A percentile compares a stretch with the other conserved stretches of the same genome.
phyloP scores from a whole-genome alignment of 805 yeast genomes.

The Metschnikowia drakensbergensis region DNA sequence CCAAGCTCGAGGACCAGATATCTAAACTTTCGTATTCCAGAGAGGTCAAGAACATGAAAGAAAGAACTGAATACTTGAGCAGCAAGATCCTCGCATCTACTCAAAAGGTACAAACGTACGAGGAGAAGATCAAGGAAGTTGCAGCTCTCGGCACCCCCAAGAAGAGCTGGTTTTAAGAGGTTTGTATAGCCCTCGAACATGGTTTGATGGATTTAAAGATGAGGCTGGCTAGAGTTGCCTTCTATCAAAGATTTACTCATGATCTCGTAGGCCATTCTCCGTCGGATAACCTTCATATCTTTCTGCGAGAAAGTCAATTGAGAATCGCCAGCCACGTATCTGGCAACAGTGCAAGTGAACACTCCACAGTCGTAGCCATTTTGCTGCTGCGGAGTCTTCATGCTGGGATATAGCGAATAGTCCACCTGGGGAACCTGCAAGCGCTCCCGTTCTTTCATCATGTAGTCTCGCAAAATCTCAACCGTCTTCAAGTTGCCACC shows the following conservation, averaged over 20 bases:
- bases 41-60: slow-evolving; percentile 51
- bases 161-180: slow-evolving; percentile 14
- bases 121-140: slow-evolving; percentile 25
- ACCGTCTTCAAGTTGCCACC: slow-evolving; percentile 43
- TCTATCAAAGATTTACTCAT: slow-evolving; percentile 29
- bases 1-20: slow-evolving; percentile 68
- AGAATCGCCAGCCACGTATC: slow-evolving; percentile 50
- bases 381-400: slow-evolving; percentile 69
- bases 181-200: background rate
- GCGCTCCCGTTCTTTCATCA: slow-evolving; percentile 63
- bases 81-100: slow-evolving; percentile 64
- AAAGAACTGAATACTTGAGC: slow-evolving; percentile 63
- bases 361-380: slow-evolving; percentile 97
- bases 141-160: slow-evolving; percentile 5
- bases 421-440: slow-evolving; percentile 22
- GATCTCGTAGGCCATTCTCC: slow-evolving; percentile 65
- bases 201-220: slow-evolving; percentile 5
- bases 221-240: slow-evolving; percentile 7
- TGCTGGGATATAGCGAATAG: slow-evolving; percentile 25
- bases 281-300: slow-evolving; percentile 67
- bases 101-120: slow-evolving; percentile 32
- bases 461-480: slow-evolving; percentile 52
- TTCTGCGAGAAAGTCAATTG: slow-evolving; percentile 55
- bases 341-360: slow-evolving; percentile 76
- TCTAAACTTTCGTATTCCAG: slow-evolving; percentile 50